A percentile compares a stretch with the other conserved stretches of the same genome.
These are phyloP conservation scores for Pyrenula massariospora DNA, from an alignment of 495 filamentous ascomycete species.

Conservation along the genomic window DNA sequence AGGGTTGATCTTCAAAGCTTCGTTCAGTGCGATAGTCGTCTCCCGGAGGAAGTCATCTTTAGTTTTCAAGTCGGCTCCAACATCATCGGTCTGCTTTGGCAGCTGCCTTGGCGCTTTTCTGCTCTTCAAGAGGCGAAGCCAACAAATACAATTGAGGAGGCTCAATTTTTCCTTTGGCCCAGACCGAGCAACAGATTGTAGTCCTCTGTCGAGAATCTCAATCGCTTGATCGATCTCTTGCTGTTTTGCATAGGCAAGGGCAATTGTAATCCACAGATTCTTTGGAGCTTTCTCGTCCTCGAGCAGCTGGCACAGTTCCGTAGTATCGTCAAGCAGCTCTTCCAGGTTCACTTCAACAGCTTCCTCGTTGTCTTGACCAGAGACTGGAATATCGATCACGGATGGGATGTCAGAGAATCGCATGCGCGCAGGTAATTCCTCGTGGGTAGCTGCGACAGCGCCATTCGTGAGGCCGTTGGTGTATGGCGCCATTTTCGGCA, in stretches of 20 bases:
- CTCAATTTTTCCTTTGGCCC: constrained; percentile 75
- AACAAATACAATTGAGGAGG: constrained; percentile 73
- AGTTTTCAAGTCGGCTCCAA: constrained; percentile 60
- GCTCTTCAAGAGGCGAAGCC: constrained; percentile 87
- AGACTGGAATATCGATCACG: constrained; percentile 83
- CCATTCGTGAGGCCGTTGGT: constrained; percentile 26
- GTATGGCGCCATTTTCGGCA: constrained; percentile 37
- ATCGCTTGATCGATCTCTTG: constrained; percentile 86
- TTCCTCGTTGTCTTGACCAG: constrained; percentile 62
- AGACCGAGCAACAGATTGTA: constrained; percentile 57
- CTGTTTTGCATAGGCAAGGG: constrained; percentile 94
- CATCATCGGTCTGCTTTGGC: constrained; percentile 43
- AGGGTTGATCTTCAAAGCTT: constrained; percentile 87
- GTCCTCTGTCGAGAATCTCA: constrained; percentile 78
- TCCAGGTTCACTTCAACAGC: constrained; percentile 88
- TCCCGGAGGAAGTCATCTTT: constrained; percentile 88
- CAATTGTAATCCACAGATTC: constrained; percentile 89
- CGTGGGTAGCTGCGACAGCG: constrained; percentile 3
- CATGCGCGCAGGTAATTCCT: constrained; percentile 13
- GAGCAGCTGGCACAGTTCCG: constrained; percentile 84
- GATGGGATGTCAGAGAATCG: constrained; percentile 85
- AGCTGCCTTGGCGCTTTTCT: constrained; percentile 74
- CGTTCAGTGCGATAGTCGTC: constrained; percentile 84
- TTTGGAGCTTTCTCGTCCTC: constrained; percentile 84
- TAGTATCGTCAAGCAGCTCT: constrained; percentile 85